These are phyloP conservation scores for Lunularia cruciata DNA, from an alignment of 225 moss, liverwort and hornwort genomes.

Conservation along the genomic window DNA sequence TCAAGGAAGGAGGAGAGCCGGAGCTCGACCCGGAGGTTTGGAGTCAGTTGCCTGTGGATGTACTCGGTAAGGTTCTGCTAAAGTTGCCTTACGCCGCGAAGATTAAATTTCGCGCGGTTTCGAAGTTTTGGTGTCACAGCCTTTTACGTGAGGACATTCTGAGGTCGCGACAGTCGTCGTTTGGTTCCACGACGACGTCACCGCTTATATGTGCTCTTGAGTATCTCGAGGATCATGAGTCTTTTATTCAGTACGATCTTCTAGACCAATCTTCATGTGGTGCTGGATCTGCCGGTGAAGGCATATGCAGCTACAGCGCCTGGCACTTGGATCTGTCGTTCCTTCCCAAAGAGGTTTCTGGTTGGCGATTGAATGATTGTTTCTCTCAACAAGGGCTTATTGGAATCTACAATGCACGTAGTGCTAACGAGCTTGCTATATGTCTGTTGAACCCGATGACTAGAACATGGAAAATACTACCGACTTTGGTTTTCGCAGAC, in stretches of 20 bases:
- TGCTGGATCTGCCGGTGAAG: neutral
- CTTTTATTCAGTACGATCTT: no score
- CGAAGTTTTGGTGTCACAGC: neutral
- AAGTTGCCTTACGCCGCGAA: neutral
- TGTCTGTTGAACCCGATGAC: slow-evolving; percentile 15
- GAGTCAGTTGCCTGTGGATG: slow-evolving; percentile 1
- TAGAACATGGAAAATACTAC: slow-evolving; percentile 5
- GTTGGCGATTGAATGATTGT: neutral
- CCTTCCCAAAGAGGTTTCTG: neutral
- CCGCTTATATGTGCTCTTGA: neutral
- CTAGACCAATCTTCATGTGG: no score
- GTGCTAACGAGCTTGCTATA: neutral
- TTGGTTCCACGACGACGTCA: neutral
- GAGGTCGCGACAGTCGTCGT: neutral
- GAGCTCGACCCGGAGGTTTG: no score
- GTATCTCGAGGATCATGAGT: neutral
- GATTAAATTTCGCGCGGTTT: neutral
- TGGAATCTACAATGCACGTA: neutral
- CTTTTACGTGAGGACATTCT: neutral
- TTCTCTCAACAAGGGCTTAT: slow-evolving; percentile 3
- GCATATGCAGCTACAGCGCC: neutral
- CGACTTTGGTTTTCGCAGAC: neutral
- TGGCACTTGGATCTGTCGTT: slow-evolving; percentile 1
- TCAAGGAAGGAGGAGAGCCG: no score
- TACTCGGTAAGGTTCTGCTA: neutral